Evolutionary conservation across 768 basidiomycete genomes (phyloP), one percentile per base, ranked within the genome.

Genomic region (Pleurotus tuber-regium): DNA sequence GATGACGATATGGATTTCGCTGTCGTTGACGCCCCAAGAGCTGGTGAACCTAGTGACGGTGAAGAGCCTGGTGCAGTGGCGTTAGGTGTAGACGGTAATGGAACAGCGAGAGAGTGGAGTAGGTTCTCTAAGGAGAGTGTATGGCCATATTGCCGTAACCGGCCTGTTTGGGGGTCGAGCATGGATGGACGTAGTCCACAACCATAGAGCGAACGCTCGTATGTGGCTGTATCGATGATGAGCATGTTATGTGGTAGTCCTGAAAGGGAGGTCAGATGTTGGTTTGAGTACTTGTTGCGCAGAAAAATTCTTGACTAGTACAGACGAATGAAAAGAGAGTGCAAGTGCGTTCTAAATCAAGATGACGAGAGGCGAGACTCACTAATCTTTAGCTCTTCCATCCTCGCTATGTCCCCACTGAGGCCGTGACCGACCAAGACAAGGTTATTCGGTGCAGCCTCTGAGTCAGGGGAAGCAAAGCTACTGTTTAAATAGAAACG

Each of bases 301-400:
- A 12, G 31, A 54, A 54, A 21, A 47, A 31, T 35, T 66, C 87
- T n/a, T n/a, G n/a, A n/a, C n/a, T n/a, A n/a, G n/a, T n/a, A n/a
- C n/a, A n/a, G n/a, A n/a, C n/a, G n/a, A n/a, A n/a, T n/a, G n/a
- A n/a, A n/a, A n/a, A n/a, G n/a, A n/a, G n/a, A n/a, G n/a, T n/a
- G n/a, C n/a, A n/a, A n/a, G n/a, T n/a, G n/a, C n/a, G n/a, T n/a
- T n/a, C n/a, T n/a, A n/a, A n/a, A n/a, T n/a, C n/a, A n/a, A n/a
- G n/a, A n/a, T n/a, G n/a, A n/a, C n/a, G n/a, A n/a, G n/a, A n/a
- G n/a, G n/a, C n/a, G n/a, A n/a, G n/a, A n/a, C n/a, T 61, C 61
- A 91, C 89, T 86, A 61, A 91, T 87, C 67, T 82, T 84, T 79
- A 91, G 84, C 41, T 90, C 87, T 47, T 88, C 85, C 30, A 92